A percentile compares a stretch with the other conserved stretches of the same genome.
These are phyloP conservation scores for Juglanconis oblonga DNA, from an alignment of 2,329 filamentous ascomycete species.

Conservation along the genomic window DNA sequence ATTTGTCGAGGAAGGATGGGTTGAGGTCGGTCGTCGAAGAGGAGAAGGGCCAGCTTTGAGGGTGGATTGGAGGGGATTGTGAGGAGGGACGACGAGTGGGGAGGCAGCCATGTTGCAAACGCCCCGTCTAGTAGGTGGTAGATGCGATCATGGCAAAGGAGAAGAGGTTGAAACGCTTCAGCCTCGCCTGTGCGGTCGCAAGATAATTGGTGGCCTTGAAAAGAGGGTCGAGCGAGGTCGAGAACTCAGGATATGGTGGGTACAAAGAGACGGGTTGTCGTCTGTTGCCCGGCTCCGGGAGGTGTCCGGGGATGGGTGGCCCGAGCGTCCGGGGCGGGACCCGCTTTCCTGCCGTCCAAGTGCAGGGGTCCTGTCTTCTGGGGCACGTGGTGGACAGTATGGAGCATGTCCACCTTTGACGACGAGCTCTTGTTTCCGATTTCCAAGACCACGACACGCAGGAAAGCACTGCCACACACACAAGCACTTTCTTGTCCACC, in stretches of 20 bases:
- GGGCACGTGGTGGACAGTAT: too few relatives aligned
- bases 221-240: too few relatives aligned
- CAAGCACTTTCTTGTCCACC: too few relatives aligned
- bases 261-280: neutral
- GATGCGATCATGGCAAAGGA: neutral
- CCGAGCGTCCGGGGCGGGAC: neutral
- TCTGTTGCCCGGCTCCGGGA: neutral
- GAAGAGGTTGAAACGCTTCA: neutral
- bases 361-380: neutral
- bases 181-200: neutral
- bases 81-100: conserved; percentile 37
- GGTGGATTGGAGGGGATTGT: conserved; percentile 16
- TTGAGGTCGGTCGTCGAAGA: conserved; percentile 26
- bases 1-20: conserved; percentile 26
- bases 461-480: neutral
- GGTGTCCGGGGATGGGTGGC: neutral
- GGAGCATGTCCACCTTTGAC: neutral
- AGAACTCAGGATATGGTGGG: neutral
- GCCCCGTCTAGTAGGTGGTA: neutral
- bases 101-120: conserved; percentile 41
- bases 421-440: neutral
- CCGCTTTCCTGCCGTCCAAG: neutral
- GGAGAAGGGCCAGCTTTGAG: conserved; percentile 20
- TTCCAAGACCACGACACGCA: neutral
- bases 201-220: neutral